Evolutionary conservation across 1,284 basidiomycete genomes (phyloP).

Genomic region (Neonothopanus nambi): DNA sequence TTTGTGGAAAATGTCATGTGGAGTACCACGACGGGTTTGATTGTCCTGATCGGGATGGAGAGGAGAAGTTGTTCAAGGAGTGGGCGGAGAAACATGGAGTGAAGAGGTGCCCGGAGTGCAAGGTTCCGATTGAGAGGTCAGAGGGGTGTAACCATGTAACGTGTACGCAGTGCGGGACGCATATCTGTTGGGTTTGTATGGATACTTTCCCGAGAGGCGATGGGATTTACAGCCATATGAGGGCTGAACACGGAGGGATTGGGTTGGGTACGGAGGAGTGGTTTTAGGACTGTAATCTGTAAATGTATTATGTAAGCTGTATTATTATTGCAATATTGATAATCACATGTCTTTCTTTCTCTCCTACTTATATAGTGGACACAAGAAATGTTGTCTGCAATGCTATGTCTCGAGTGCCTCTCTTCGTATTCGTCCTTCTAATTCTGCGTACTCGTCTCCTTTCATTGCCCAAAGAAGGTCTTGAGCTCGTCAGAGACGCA

Average conservation of each 20-base stretch:
- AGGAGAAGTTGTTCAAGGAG: conserved; percentile 53
- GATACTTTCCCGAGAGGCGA: conserved; percentile 60
- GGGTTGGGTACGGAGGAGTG: conserved; percentile 22
- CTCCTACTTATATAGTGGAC: too few species aligned
- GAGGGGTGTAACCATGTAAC: conserved; percentile 80
- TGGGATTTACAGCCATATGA: conserved; percentile 64
- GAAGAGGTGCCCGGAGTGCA: conserved; percentile 71
- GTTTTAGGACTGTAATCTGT: too few species aligned
- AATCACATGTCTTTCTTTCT: too few species aligned
- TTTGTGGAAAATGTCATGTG: conserved; percentile 65
- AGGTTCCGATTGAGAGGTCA: conserved; percentile 61
- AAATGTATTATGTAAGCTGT: too few species aligned
- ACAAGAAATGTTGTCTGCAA: too few species aligned
- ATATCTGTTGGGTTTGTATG: conserved; percentile 77
- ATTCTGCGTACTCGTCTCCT: conserved; percentile 3
- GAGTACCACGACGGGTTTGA: conserved; percentile 66
- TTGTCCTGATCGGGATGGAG: conserved; percentile 55
- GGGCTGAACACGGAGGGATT: conserved; percentile 48
- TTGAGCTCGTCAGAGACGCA: conserved; percentile 5
- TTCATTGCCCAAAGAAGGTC: conserved; percentile 2
- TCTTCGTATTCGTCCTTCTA: conserved; percentile 4
- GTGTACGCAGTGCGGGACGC: conserved; percentile 66
- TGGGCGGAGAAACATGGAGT: conserved; percentile 63
- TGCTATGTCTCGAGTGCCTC: too few species aligned
- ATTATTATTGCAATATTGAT: too few species aligned